Conservation (phyloP, 2,329 filamentous ascomycete genomes). For the Monosporascus sp. region DNA sequence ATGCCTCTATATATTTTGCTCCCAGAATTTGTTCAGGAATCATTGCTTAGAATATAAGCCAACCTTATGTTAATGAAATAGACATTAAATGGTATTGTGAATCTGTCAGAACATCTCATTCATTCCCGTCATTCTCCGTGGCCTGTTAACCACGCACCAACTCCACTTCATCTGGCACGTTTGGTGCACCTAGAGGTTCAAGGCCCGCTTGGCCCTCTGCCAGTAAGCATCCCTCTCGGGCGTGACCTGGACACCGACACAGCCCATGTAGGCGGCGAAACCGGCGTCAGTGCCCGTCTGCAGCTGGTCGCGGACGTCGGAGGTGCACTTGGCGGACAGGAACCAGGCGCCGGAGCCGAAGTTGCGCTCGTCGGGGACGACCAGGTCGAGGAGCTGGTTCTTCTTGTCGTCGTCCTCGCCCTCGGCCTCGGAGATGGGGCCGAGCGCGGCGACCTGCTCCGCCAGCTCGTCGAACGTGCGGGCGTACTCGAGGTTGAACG, state of each 20-base stretch:
- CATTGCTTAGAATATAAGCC: too few relatives aligned
- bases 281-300: slow-evolving; percentile 33
- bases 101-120: too few relatives aligned
- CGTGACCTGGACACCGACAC: slow-evolving; percentile 34
- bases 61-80: too few relatives aligned
- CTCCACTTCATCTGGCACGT: background rate
- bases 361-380: slow-evolving; percentile 46
- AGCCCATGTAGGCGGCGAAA: slow-evolving; percentile 42
- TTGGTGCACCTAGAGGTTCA: background rate
- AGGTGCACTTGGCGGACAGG: slow-evolving; percentile 37
- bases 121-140: too few relatives aligned
- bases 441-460: slow-evolving; percentile 24
- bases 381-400: slow-evolving; percentile 37
- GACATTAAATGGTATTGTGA: too few relatives aligned
- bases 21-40: too few relatives aligned
- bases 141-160: too few relatives aligned
- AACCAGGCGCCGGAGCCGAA: slow-evolving; percentile 51
- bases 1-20: too few relatives aligned
- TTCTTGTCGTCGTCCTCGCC: slow-evolving; percentile 23
- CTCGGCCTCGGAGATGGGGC: slow-evolving; percentile 13
- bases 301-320: slow-evolving; percentile 29
- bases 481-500: slow-evolving; percentile 45
- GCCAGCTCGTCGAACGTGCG: slow-evolving; percentile 34
- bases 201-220: background rate
- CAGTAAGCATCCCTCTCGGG: background rate